phyloP scores from a whole-genome alignment of 306 rosid genomes.

The Purshia tridentata region DNA sequence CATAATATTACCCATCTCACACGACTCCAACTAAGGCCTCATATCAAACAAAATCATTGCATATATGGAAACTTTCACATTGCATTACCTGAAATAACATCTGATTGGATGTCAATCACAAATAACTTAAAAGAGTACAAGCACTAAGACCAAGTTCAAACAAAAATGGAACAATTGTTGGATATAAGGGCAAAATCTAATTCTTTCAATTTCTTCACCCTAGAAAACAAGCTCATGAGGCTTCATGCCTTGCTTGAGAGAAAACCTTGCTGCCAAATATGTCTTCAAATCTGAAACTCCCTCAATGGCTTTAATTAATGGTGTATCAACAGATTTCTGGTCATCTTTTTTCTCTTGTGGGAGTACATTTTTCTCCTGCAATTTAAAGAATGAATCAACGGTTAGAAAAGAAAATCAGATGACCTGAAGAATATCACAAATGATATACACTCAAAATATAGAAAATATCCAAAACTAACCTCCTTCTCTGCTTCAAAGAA shows the following conservation, averaged over 20 bases:
- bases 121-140: neutral
- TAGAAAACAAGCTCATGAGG: constrained; percentile 64
- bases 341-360: constrained; percentile 73
- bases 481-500: constrained; percentile 63
- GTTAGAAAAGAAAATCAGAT: neutral
- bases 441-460: neutral
- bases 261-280: constrained; percentile 65
- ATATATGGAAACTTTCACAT: neutral
- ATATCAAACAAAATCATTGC: too few relatives aligned
- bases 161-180: neutral
- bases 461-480: constrained; percentile 29
- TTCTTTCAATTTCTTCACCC: neutral
- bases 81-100: neutral
- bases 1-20: too few relatives aligned
- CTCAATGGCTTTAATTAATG: constrained; percentile 48
- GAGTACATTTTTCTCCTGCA: constrained; percentile 55
- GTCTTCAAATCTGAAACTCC: constrained; percentile 56
- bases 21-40: too few relatives aligned
- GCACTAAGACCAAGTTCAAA: neutral
- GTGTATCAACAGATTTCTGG: constrained; percentile 56
- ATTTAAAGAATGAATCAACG: neutral
- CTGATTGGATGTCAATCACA: neutral
- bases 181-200: neutral
- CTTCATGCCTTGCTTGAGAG: constrained; percentile 60
- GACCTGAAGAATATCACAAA: neutral